Evolutionary conservation across 2,329 filamentous ascomycete genomes (phyloP).

Genomic region (Ophiostoma sp.): DNA sequence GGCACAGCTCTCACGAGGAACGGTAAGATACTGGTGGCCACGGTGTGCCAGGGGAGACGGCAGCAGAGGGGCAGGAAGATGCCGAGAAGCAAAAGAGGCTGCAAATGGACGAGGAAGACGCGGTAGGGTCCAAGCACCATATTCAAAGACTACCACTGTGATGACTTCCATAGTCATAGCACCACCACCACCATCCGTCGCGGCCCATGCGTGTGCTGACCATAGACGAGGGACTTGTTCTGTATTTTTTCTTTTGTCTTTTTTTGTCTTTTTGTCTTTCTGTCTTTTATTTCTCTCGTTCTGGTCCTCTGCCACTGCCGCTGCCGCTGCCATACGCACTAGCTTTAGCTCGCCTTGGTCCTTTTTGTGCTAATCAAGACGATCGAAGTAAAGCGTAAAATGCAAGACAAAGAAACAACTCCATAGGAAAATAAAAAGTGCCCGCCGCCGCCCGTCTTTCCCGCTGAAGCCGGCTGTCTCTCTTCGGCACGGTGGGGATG

Average conservation of each 20-base stretch:
- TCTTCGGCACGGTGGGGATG: not conserved
- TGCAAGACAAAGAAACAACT: not conserved
- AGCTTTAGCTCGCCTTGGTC: not conserved
- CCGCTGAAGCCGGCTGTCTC: slow-evolving; percentile 1
- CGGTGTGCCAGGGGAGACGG: not conserved
- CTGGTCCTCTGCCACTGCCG: too few species aligned
- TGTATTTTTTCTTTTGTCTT: not conserved
- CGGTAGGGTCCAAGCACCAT: not conserved
- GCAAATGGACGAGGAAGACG: too few species aligned
- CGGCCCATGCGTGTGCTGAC: not conserved
- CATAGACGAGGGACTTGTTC: not conserved
- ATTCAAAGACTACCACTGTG: not conserved
- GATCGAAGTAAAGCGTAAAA: not conserved
- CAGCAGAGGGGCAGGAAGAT: too few species aligned
- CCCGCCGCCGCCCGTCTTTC: slow-evolving; percentile 3
- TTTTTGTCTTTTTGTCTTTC: not conserved
- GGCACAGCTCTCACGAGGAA: not conserved
- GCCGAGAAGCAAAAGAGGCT: too few species aligned
- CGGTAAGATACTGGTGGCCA: not conserved
- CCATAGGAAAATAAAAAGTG: not conserved
- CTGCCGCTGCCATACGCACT: not conserved
- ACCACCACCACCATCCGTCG: not conserved
- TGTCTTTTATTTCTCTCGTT: not conserved
- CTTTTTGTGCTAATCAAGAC: not conserved
- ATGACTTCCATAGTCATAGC: not conserved